Evolutionary conservation across 2,329 filamentous ascomycete species (phyloP), one percentile per base, ranked within the genome.

Genomic region (Verruconis gallopava): DNA sequence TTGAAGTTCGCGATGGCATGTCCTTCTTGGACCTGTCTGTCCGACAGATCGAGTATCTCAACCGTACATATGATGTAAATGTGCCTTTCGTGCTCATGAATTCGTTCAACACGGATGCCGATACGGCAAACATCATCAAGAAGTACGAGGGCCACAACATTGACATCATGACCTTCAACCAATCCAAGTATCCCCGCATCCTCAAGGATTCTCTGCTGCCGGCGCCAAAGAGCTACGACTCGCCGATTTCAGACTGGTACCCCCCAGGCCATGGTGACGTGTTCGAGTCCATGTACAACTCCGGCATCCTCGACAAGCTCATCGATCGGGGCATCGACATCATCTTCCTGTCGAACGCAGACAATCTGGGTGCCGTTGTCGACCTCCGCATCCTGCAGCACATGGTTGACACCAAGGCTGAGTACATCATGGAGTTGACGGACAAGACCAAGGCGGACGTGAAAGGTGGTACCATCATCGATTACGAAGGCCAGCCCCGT

Each of bases 371-470:
- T 52, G 91, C 89, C 49, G 91, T 98, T 33, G 91, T 98, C 49
- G 91, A 98, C 66, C 79, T 98, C 58, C 85, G 86, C 65, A 96
- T 98, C 59, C 76, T 98, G 51, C 88, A 98, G 71, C 91, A 98
- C 79, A 96, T 98, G 91, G 84, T 93, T 46, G 85, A 96, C 77
- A 89, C 85, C 59, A 78, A 91, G 59, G 73, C 91, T 40, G 91
- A 98, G 72, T 98, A 98, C 75, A 89, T 98, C 62, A 98, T 98
- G 91, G 91, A 98, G 71, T 70, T 98, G 70, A 98, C 91, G 61
- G 93, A 96, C 76, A 98, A 96, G 86, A 98, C 91, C 68, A 98
- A 98, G 83, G 91, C 91, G 47, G 91, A 98, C 60, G 91, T 98
- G 68, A 98, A 98, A 83, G 91, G 91, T 79, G 91, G 91, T 69